Evolutionary conservation across 345 rosid genomes (phyloP), one percentile per base, ranked within the genome.

Genomic region (Gossypium mustelinum): DNA sequence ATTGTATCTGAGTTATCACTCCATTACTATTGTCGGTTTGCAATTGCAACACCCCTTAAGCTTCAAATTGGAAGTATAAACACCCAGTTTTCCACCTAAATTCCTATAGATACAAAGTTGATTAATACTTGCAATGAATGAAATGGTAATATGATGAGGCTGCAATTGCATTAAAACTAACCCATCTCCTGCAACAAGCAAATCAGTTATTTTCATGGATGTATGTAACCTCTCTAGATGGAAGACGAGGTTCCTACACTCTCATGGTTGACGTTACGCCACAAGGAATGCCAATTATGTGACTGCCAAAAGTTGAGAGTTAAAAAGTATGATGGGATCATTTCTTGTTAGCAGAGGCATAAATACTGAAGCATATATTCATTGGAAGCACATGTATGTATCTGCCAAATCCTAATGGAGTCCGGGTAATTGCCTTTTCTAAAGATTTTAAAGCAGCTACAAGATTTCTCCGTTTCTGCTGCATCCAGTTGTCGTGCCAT

Each of bases 391-490:
- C 96, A 5, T 34, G 41, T 34, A 93, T 59, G 88, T 93, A 74
- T 92, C 98, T 34, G 94, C 89, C 76, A 94, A 77, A 80, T 94
- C 98, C 82, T 91, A 97, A 80, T 94, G 99, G 44, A 84, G 84
- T 79, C 92, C 86, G 41, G 34, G 96, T 89, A 50, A 92, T 83
- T 9, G 91, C 92, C 87, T 91, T 94, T 78, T 92, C 97, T 84
- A 89, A 79, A 57, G 91, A 88, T 82, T 89, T 88, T 74, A 92
- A 79, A 58, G 95, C 84, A 34, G 98, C 97, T 74, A 94, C 89
- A 64, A 94, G 82, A 68, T 78, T 83, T 78, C 95, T 89, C 58
- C 88, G 89, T 74, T 87, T 90, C 76, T 90, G 94, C 63, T 91
- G 93, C 59, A 94, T 91, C 17, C 84, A 79, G 79, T 34, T 34